Percentiles rank a stretch among this genome's conserved stretches.
These are phyloP conservation scores for Amaranthus hypochondriacus DNA, from an alignment of 148 eudicot genomes.

Conservation along the genomic window DNA sequence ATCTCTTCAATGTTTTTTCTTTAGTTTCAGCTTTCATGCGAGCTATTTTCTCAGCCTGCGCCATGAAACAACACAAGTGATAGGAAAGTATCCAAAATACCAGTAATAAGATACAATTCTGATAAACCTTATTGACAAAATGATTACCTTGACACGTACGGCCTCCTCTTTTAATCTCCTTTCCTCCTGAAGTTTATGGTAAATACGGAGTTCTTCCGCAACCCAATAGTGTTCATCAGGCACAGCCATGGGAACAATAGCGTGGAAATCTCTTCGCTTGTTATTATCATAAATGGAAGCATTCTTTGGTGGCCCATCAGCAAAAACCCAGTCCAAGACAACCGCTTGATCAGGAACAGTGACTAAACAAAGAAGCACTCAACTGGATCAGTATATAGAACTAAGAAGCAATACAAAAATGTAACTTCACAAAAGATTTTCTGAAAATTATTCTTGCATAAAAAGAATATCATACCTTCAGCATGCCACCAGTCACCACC, in stretches of 20 bases:
- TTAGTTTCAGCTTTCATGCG: constrained; percentile 75
- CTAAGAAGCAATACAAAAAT: neutral
- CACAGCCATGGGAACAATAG: constrained; percentile 55
- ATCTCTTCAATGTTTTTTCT: constrained; percentile 66
- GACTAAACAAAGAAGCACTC: constrained; percentile 42
- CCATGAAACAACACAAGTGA: neutral
- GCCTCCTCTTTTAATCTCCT: constrained; percentile 68
- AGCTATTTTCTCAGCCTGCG: constrained; percentile 76
- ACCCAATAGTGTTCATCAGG: constrained; percentile 71
- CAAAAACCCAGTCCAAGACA: constrained; percentile 95
- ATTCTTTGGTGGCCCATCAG: constrained; percentile 89
- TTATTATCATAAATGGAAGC: constrained; percentile 85
- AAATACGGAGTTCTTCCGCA: constrained; percentile 72
- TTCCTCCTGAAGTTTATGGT: constrained; percentile 65
- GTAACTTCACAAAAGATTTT: neutral
- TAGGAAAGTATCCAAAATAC: too few relatives aligned
- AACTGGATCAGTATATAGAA: constrained; percentile 14
- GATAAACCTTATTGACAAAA: neutral
- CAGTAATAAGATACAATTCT: neutral
- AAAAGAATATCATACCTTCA: constrained; percentile 46
- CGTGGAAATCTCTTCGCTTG: constrained; percentile 69
- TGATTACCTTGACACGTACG: constrained; percentile 67
- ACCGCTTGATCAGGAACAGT: constrained; percentile 71
- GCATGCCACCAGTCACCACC: constrained; percentile 87
- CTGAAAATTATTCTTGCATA: neutral